Percentiles rank a stretch among this genome's conserved stretches.
Conservation (phyloP, 495 filamentous ascomycete genomes). For the Xylaria nigripes region DNA sequence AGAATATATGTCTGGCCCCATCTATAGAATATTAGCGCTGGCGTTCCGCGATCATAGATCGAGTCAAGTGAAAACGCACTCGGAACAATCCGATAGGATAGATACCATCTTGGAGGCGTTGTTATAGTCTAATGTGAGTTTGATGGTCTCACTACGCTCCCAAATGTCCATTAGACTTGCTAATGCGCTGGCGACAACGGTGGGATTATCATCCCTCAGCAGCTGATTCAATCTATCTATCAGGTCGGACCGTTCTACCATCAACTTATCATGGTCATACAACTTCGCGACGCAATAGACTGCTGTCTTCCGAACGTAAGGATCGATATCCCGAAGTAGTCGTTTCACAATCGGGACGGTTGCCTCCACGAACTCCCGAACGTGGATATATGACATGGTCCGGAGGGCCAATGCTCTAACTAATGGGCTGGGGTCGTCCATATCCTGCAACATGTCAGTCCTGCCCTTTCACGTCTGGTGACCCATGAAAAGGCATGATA, state of each 20-base stretch:
- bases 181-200: conserved; percentile 89
- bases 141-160: conserved; percentile 95
- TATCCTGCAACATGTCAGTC: conserved; percentile 52
- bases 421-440: conserved; percentile 87
- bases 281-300: conserved; percentile 95
- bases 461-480: background rate
- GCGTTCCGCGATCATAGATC: background rate
- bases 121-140: conserved; percentile 92
- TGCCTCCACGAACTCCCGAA: conserved; percentile 89
- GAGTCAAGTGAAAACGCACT: conserved; percentile 51
- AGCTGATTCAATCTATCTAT: conserved; percentile 89
- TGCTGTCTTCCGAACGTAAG: conserved; percentile 96
- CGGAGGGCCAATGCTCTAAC: conserved; percentile 88
- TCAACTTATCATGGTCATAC: conserved; percentile 87
- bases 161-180: conserved; percentile 95
- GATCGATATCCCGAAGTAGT: conserved; percentile 79
- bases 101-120: conserved; percentile 97
- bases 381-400: conserved; percentile 96
- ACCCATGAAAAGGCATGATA: background rate
- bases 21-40: conserved; percentile 41
- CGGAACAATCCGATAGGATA: conserved; percentile 92
- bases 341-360: conserved; percentile 76
- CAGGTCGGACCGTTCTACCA: conserved; percentile 83
- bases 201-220: conserved; percentile 92
- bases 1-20: conserved; percentile 99